A percentile compares a stretch with the other conserved stretches of the same genome.
Evolutionary conservation across 2,329 filamentous ascomycete species (phyloP).

Genomic region (Curvularia verruculosa): DNA sequence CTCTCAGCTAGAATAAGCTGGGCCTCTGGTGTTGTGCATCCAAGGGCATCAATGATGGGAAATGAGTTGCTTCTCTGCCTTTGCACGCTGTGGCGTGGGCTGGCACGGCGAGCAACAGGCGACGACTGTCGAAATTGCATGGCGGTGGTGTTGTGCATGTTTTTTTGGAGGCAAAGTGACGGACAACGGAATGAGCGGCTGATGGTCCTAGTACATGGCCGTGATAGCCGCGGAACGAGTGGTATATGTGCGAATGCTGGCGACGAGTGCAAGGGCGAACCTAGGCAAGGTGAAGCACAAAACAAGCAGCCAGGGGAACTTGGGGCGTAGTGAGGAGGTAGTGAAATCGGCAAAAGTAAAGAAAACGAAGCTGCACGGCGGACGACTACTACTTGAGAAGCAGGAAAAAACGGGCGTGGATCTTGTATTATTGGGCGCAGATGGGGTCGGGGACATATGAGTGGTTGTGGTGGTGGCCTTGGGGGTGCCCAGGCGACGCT

Average conservation of each 20-base stretch:
- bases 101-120: conserved; percentile 21
- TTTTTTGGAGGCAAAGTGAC: conserved; percentile 1
- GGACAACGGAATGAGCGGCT: conserved; percentile 24
- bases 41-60: conserved; percentile 43
- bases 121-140: conserved; percentile 40
- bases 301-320: not conserved
- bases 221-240: conserved; percentile 21
- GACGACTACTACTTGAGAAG: conserved; percentile 23
- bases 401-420: conserved; percentile 25
- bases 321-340: not conserved
- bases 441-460: conserved; percentile 33
- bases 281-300: not conserved
- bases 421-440: conserved; percentile 29
- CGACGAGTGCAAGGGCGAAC: not conserved
- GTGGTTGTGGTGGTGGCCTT: conserved; percentile 35
- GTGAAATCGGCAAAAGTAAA: conserved; percentile 9
- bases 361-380: conserved; percentile 11
- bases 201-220: conserved; percentile 31
- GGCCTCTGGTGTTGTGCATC: conserved; percentile 46
- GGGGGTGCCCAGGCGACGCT: conserved; percentile 17
- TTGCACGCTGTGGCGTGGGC: conserved; percentile 31
- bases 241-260: conserved; percentile 13
- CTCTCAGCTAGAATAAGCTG: conserved; percentile 45
- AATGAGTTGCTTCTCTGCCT: conserved; percentile 47
- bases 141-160: conserved; percentile 10